phyloP scores from a whole-genome alignment of 192 early-diverging fungal genomes.

The Tieghemiomyces parasiticus region DNA sequence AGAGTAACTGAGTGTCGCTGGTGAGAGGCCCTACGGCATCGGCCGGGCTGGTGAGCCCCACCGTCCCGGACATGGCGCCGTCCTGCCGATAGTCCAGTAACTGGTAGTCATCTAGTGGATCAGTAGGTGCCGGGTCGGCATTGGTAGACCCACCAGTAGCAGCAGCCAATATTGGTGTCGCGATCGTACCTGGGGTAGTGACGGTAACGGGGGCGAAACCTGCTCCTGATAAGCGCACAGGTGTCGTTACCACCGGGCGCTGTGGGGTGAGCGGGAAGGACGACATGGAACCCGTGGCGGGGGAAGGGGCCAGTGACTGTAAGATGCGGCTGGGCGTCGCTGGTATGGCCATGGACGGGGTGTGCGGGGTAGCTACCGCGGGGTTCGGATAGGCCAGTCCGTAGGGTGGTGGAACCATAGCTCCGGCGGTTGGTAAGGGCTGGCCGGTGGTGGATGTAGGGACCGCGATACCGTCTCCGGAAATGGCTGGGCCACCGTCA shows the following conservation, averaged over 20 bases:
- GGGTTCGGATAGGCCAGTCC: not conserved
- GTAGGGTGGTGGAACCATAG: not conserved
- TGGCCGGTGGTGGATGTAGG: too few species aligned
- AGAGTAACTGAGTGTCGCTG: conserved; percentile 57
- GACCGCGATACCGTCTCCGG: too few species aligned
- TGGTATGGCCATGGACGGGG: not conserved
- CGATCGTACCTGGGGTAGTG: too few species aligned
- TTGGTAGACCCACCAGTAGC: not conserved
- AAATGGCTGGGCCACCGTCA: too few species aligned
- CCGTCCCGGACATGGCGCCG: conserved; percentile 8
- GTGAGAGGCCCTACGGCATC: conserved; percentile 25
- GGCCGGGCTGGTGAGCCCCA: not conserved
- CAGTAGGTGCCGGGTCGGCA: conserved; percentile 8
- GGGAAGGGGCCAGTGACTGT: conserved; percentile 9
- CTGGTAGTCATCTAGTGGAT: conserved; percentile 11
- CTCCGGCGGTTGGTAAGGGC: not conserved
- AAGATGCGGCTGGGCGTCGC: conserved; percentile 1
- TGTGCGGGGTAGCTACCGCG: not conserved
- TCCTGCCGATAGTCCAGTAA: not conserved
- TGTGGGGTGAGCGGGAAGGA: not conserved
- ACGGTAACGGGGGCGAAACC: not conserved
- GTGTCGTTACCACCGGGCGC: not conserved
- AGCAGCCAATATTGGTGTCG: not conserved
- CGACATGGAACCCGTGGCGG: not conserved
- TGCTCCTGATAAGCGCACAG: not conserved